phyloP scores from a whole-genome alignment of 73 alveolate genomes.

The Blepharisma stoltei region DNA sequence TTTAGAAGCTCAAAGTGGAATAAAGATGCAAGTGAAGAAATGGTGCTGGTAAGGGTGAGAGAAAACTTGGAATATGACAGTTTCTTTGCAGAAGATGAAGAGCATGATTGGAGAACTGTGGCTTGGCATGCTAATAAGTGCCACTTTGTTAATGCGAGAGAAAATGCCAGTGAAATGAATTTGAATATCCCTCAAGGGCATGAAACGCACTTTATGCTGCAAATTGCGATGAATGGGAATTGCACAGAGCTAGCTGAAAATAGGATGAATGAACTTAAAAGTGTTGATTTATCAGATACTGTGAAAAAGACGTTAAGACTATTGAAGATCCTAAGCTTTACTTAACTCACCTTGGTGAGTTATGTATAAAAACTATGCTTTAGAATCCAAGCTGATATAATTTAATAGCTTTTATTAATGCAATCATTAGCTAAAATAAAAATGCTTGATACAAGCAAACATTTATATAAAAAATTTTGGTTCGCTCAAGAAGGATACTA shows the following conservation, averaged over 20 bases:
- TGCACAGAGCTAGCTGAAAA: conserved; percentile 45
- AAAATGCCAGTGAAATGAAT: conserved; percentile 32
- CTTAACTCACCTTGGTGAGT: too few relatives aligned
- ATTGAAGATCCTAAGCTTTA: conserved; percentile 47
- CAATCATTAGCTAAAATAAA: too few relatives aligned
- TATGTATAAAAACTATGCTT: too few relatives aligned
- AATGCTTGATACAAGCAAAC: too few relatives aligned
- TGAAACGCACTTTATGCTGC: conserved; percentile 52
- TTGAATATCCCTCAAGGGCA: conserved; percentile 35
- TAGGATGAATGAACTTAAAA: conserved; percentile 33
- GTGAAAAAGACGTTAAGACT: conserved; percentile 53
- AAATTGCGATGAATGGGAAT: conserved; percentile 32
- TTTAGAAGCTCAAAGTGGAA: conserved; percentile 56
- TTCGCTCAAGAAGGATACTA: too few relatives aligned
- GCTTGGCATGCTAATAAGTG: conserved; percentile 60
- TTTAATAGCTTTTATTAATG: too few relatives aligned
- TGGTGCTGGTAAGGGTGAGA: conserved; percentile 52
- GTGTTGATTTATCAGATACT: conserved; percentile 58
- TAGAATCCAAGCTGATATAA: too few relatives aligned
- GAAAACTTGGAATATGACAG: conserved; percentile 65
- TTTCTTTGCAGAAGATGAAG: conserved; percentile 71
- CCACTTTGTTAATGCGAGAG: conserved; percentile 39
- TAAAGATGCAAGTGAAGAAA: conserved; percentile 37
- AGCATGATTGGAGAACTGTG: conserved; percentile 64
- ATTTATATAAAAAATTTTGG: too few relatives aligned